Percentiles rank a stretch among this genome's conserved stretches.
Conservation (phyloP, 257 asterid species). For the Solanum sejunctum region DNA sequence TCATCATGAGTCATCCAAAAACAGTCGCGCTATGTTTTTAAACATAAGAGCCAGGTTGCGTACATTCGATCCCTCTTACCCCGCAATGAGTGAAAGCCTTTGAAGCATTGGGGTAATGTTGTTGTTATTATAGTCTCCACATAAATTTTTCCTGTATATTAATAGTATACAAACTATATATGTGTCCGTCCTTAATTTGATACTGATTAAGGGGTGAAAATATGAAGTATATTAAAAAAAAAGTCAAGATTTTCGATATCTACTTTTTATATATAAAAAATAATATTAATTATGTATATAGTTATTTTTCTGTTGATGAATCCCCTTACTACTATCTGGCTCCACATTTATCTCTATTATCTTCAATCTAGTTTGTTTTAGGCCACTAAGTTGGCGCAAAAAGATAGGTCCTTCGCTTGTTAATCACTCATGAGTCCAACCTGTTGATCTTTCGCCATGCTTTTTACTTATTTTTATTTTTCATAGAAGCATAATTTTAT, state of each 20-base stretch:
- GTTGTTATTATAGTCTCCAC: slow-evolving; percentile 6
- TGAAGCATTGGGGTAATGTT: no score
- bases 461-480: neutral
- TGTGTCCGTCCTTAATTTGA: neutral
- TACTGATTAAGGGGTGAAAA: neutral
- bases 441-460: neutral
- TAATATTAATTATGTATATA: no score
- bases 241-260: accelerated
- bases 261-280: no score
- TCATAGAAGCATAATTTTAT: no score
- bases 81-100: no score
- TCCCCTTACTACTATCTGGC: accelerated
- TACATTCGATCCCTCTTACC: no score
- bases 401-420: neutral
- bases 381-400: neutral
- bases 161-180: neutral
- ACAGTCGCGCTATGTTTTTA: no score
- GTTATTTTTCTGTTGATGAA: no score
- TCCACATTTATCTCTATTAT: neutral
- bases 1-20: no score
- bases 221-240: no score
- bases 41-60: no score
- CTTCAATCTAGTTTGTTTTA: neutral
- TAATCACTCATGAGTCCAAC: neutral
- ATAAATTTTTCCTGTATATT: neutral